A percentile compares a stretch with the other conserved stretches of the same genome.
Evolutionary conservation across 2,329 filamentous ascomycete genomes (phyloP).

Genomic region (Pseudohalonectria lignicola): DNA sequence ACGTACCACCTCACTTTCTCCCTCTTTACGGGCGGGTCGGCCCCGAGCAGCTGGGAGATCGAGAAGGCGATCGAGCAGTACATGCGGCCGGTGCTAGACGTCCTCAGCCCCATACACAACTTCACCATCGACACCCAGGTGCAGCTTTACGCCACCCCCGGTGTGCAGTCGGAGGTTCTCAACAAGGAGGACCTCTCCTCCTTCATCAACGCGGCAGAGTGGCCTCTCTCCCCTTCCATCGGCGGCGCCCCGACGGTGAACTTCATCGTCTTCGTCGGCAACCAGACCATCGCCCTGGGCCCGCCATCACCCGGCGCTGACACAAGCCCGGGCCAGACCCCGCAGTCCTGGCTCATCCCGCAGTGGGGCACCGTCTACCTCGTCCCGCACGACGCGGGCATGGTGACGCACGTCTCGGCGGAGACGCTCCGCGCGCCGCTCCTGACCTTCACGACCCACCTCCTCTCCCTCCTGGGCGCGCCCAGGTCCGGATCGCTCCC

Average conservation of each 20-base stretch:
- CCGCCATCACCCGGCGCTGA: not conserved
- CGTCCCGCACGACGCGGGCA: constrained; percentile 34
- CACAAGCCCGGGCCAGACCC: constrained; percentile 19
- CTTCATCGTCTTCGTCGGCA: constrained; percentile 84
- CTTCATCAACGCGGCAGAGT: constrained; percentile 96
- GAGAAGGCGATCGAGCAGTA: constrained; percentile 71
- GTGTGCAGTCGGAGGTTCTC: constrained; percentile 53
- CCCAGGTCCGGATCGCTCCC: constrained; percentile 76
- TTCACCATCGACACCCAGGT: constrained; percentile 96
- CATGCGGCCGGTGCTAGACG: constrained; percentile 68
- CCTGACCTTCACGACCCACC: constrained; percentile 81
- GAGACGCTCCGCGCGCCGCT: constrained; percentile 68
- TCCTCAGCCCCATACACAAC: constrained; percentile 75
- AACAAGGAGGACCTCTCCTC: constrained; percentile 80
- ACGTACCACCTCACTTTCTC: constrained; percentile 96
- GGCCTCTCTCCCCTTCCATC: constrained; percentile 91
- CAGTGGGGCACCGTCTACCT: constrained; percentile 77
- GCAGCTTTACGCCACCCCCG: constrained; percentile 74
- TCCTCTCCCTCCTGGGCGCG: constrained; percentile 78
- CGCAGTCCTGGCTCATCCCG: constrained; percentile 76
- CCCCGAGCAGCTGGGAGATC: constrained; percentile 85
- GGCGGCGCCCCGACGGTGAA: constrained; percentile 90
- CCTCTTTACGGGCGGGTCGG: constrained; percentile 69
- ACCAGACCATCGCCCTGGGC: constrained; percentile 51
- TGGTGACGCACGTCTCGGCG: constrained; percentile 40